Conservation (phyloP, 1,284 basidiomycete genomes). For the Athelia sp. region DNA sequence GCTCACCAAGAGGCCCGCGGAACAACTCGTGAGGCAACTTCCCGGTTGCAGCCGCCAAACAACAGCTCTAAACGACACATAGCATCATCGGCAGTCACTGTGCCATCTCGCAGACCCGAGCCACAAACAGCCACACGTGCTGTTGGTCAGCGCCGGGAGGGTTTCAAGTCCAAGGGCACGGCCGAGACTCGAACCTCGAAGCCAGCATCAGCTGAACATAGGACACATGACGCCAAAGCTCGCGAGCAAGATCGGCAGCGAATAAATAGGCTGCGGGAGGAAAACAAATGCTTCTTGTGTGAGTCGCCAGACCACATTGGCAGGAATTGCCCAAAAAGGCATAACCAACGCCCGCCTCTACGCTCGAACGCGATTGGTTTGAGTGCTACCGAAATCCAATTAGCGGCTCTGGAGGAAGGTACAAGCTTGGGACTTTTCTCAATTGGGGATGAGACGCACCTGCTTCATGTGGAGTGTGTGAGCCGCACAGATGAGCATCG, state of each 20-base stretch:
- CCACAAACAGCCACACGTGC: not conserved
- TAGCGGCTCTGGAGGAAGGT: not conserved
- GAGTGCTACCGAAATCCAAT: not conserved
- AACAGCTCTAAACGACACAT: too few species aligned
- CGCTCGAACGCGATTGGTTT: not conserved
- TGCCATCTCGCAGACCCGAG: not conserved
- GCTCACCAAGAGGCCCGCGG: not conserved
- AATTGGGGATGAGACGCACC: not conserved
- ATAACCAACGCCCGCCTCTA: not conserved
- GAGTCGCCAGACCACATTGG: slow-evolving; percentile 2
- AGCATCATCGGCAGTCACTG: not conserved
- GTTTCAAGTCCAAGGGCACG: not conserved
- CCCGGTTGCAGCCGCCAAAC: too few species aligned
- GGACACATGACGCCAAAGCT: too few species aligned
- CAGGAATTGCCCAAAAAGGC: not conserved
- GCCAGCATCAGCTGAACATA: not conserved
- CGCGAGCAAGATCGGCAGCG: not conserved
- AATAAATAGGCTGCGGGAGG: not conserved
- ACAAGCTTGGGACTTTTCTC: not conserved
- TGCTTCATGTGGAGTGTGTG: not conserved
- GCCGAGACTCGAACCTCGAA: not conserved
- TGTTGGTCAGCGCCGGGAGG: not conserved
- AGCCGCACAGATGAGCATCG: not conserved
- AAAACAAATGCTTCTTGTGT: slow-evolving; percentile 4
- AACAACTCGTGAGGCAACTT: too few species aligned